These are phyloP conservation scores for Coemansia sp. DNA, from an alignment of 192 early-diverging fungal species.

Conservation along the genomic window DNA sequence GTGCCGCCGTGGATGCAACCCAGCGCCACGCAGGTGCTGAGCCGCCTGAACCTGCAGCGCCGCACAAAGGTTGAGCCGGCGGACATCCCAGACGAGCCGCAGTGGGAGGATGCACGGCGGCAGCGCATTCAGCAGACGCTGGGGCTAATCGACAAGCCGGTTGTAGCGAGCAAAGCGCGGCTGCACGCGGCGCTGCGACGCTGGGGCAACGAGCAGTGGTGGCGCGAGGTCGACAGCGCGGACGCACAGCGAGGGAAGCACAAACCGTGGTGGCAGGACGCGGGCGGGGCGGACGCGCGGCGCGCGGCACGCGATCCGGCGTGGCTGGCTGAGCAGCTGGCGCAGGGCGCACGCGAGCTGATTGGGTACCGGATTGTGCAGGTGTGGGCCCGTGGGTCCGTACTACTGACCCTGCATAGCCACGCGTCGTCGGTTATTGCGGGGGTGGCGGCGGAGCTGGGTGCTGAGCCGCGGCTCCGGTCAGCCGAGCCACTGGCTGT, in stretches of 20 bases:
- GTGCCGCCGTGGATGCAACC: conserved; percentile 50
- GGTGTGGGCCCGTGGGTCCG: conserved; percentile 31
- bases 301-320: neutral
- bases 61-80: neutral
- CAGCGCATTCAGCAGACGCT: conserved; percentile 26
- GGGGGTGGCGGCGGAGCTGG: conserved; percentile 10
- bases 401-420: conserved; percentile 33
- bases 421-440: conserved; percentile 7
- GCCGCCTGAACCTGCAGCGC: conserved; percentile 17
- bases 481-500: conserved; percentile 10
- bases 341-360: conserved; percentile 21
- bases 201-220: conserved; percentile 43
- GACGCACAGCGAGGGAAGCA: neutral
- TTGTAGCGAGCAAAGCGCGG: conserved; percentile 17
- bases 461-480: neutral
- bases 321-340: conserved; percentile 17
- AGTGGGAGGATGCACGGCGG: conserved; percentile 17
- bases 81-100: neutral
- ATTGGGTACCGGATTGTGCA: conserved; percentile 42
- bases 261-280: conserved; percentile 2
- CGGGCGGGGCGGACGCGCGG: conserved; percentile 3
- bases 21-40: conserved; percentile 44
- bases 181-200: conserved; percentile 12
- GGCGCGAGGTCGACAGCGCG: conserved; percentile 19
- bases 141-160: conserved; percentile 26